A percentile compares a stretch with the other conserved stretches of the same genome.
Conservation (phyloP, 2,329 filamentous ascomycete genomes). For the Fusarium luffae region DNA sequence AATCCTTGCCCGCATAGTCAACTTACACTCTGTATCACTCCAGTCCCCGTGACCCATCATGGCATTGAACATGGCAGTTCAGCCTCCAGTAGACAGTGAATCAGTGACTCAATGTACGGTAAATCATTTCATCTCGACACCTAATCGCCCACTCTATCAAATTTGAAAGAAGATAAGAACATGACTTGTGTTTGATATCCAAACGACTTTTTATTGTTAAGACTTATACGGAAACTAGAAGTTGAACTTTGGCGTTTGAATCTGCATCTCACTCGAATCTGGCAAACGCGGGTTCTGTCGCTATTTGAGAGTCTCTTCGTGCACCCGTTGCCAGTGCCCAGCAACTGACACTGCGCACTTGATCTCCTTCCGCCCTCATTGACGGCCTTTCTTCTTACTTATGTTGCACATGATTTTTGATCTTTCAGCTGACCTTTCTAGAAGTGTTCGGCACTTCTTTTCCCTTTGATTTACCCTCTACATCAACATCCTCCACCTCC, state of each 20-base stretch:
- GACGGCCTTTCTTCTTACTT: neutral
- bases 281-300: neutral
- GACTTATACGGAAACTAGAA: neutral
- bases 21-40: neutral
- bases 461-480: neutral
- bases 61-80: neutral
- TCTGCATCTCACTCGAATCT: neutral
- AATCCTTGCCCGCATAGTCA: slow-evolving; percentile 7
- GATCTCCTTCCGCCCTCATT: neutral
- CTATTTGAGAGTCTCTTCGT: neutral
- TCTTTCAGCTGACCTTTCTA: neutral
- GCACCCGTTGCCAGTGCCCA: slow-evolving; percentile 14
- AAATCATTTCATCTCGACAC: slow-evolving; percentile 1
- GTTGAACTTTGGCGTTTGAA: neutral
- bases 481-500: neutral
- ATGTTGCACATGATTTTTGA: neutral
- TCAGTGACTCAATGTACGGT: neutral
- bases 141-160: neutral
- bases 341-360: slow-evolving; percentile 1
- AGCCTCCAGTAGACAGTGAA: neutral
- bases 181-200: neutral
- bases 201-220: neutral
- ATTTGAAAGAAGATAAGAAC: neutral
- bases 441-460: neutral
- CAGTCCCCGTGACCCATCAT: neutral